Evolutionary conservation across 2,329 filamentous ascomycete species (phyloP), one percentile per base, ranked within the genome.

Genomic region (Hymenoscyphus infarciens): DNA sequence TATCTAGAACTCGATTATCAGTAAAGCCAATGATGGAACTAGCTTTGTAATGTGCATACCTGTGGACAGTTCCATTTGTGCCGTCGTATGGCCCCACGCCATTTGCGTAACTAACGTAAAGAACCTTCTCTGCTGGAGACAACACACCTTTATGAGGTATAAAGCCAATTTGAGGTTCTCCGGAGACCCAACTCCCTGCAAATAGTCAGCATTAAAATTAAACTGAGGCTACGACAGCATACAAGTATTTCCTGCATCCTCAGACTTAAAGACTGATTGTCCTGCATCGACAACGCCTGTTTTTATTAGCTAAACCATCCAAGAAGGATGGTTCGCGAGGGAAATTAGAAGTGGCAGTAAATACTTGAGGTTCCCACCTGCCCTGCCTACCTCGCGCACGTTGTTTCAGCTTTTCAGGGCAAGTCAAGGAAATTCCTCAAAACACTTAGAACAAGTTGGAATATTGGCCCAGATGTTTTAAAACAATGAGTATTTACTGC

Each of bases 81-180:
- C 83, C 83, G 62, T 86, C 83, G 62, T 85, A 86, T 1, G 83
- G 84, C 0, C 84, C 84, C 0, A 78, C 77, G 0, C 81, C 83
- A 57, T 86, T 79, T 16, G 77, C 78, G 68, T 86, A 86, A 0
- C 79, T 81, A 5, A 86, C 68, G 65, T 86, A 86, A 0, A 86
- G 72, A 0, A 79, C 78, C 62, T 82, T 81, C 69, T 86, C 82
- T 0, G 72, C 69, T 1, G 67, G 67, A 7, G 62, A 64, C 11
- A 69, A 57, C n/a, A 69, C 67, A 16, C 65, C 67, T 61, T 67
- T 69, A 52, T 70, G 68, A 31, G 68, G 68, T 19, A 70, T 31
- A 49, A 69, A 68, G 8, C 68, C 67, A 16, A 61, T 61, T 61
- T 66, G 63, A 33, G 68, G 68, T 45, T 68, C 67, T 11, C 68